Evolutionary conservation across 2,329 filamentous ascomycete genomes (phyloP).

Genomic region (Aphanocladium album): DNA sequence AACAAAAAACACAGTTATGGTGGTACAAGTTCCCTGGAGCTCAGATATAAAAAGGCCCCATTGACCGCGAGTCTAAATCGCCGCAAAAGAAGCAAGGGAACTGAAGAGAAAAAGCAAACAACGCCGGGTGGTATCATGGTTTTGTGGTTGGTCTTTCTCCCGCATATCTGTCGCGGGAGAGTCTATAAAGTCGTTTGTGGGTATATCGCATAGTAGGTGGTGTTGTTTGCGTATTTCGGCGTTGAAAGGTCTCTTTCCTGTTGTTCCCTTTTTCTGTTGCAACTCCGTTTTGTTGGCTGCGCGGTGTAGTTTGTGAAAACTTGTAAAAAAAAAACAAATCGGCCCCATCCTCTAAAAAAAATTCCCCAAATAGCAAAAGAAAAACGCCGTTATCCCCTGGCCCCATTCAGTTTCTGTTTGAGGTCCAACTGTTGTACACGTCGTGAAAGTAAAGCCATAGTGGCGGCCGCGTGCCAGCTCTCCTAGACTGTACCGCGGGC

Average conservation of each 20-base stretch:
- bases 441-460: background rate
- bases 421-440: constrained; percentile 8
- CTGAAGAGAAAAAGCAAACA: background rate
- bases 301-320: background rate
- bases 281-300: background rate
- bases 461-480: background rate
- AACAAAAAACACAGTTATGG: background rate
- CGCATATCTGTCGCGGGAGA: background rate
- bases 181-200: background rate
- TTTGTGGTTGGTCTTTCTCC: background rate
- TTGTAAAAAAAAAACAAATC: background rate
- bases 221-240: background rate
- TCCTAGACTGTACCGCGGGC: constrained; percentile 22
- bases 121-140: constrained; percentile 10
- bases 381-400: constrained; percentile 1
- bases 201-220: constrained; percentile 1
- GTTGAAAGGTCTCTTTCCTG: constrained; percentile 4
- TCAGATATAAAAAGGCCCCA: background rate
- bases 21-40: background rate
- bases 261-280: constrained; percentile 2
- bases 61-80: background rate
- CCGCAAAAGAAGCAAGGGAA: background rate
- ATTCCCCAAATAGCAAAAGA: background rate
- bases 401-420: background rate
- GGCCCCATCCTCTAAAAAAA: background rate